A percentile compares a stretch with the other conserved stretches of the same genome.
Conservation (phyloP, 1,139 yeast genomes). For the Wickerhamomyces sp. region DNA sequence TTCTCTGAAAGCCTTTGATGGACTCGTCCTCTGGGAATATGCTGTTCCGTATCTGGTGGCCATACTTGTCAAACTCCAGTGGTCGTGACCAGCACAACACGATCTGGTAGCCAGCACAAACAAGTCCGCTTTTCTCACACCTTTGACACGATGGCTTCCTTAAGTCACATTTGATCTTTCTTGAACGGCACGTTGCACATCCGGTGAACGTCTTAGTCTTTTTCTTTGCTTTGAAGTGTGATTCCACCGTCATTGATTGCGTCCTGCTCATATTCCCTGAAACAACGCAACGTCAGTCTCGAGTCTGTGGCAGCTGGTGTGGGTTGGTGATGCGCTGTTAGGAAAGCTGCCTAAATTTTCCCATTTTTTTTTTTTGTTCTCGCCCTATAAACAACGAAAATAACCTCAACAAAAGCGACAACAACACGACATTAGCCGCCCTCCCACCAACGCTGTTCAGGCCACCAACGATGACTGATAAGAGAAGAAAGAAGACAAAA, state of each 20-base stretch:
- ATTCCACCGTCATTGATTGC: too few species aligned
- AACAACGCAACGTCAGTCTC: too few species aligned
- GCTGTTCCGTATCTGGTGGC: conserved; percentile 26
- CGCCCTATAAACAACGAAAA: too few species aligned
- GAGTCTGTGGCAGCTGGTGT: too few species aligned
- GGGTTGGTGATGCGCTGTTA: too few species aligned
- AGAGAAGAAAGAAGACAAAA: conserved; percentile 32
- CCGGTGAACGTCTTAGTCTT: conserved; percentile 51
- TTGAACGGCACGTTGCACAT: conserved; percentile 57
- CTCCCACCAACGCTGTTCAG: too few species aligned
- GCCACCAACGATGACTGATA: conserved; percentile 19
- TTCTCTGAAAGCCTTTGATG: conserved; percentile 52
- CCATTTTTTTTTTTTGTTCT: too few species aligned
- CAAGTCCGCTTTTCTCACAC: conserved; percentile 49
- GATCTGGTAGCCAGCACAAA: conserved; percentile 80
- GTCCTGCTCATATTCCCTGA: too few species aligned
- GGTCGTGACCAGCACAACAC: conserved; percentile 74
- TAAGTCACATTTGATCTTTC: conserved; percentile 58
- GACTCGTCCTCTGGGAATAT: conserved; percentile 4
- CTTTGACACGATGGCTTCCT: conserved; percentile 46
- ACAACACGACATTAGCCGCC: too few species aligned
- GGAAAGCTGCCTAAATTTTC: too few species aligned
- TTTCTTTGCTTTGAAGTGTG: conserved; percentile 19
- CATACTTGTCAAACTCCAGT: conserved; percentile 39
- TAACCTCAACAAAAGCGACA: too few species aligned